Conservation (phyloP, 2,329 filamentous ascomycete genomes). For the Aspergillus fructus region DNA sequence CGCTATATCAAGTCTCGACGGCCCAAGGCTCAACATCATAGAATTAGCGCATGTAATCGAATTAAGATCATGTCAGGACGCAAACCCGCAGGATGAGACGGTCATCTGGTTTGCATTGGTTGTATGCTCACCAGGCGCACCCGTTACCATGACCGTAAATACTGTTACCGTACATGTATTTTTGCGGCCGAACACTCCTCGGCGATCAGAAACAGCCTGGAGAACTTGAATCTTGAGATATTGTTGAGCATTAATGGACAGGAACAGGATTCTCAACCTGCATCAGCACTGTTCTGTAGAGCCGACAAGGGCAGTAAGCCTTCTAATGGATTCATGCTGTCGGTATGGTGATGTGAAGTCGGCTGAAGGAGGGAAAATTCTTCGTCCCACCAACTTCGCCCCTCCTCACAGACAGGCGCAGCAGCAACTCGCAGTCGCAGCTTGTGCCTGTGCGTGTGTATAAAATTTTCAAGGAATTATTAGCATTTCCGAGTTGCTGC, state of each 20-base stretch:
- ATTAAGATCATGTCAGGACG: constrained; percentile 23
- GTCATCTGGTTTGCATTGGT: constrained; percentile 19
- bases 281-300: not conserved
- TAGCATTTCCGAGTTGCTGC: constrained; percentile 1
- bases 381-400: constrained; percentile 9
- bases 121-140: not conserved
- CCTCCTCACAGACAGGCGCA: constrained; percentile 8
- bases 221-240: not conserved
- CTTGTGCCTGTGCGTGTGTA: constrained; percentile 5
- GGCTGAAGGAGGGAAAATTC: constrained; percentile 2
- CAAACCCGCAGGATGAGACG: constrained; percentile 21
- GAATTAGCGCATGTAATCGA: constrained; percentile 16
- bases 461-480: not conserved
- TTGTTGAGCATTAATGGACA: not conserved
- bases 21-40: not conserved
- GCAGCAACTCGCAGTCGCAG: not conserved
- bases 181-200: not conserved
- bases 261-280: not conserved
- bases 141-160: constrained; percentile 1
- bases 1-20: not conserved
- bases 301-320: not conserved
- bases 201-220: not conserved
- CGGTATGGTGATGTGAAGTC: not conserved
- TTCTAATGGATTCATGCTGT: not conserved
- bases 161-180: constrained; percentile 15